Conservation (phyloP, 2,329 filamentous ascomycete species). For the Pseudogymnoascus sp. region DNA sequence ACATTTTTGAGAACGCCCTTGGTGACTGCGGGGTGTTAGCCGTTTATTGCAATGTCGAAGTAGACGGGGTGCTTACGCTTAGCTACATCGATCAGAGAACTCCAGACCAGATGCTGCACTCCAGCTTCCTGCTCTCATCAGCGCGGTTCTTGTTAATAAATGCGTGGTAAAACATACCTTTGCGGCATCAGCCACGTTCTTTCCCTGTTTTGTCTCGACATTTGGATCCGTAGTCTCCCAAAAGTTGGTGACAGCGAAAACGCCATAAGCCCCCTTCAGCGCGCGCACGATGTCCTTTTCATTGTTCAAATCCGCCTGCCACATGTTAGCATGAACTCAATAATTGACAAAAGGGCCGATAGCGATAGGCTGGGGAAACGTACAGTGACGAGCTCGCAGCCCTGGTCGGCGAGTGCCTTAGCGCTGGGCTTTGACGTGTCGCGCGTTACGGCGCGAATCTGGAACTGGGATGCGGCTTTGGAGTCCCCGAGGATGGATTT, state of each 20-base stretch:
- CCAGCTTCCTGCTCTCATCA: conserved; percentile 29
- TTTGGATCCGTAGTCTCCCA: conserved; percentile 33
- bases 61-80: conserved; percentile 28
- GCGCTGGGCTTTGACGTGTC: conserved; percentile 36
- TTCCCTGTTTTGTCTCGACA: conserved; percentile 40
- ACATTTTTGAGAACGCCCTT: conserved; percentile 36
- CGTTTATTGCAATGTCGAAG: neutral
- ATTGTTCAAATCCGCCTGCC: conserved; percentile 37
- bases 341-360: neutral
- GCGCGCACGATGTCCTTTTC: conserved; percentile 30
- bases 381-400: conserved; percentile 38
- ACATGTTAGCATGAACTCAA: neutral
- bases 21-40: conserved; percentile 27
- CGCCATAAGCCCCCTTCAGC: conserved; percentile 27
- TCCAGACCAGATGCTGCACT: conserved; percentile 41
- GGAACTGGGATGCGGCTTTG: conserved; percentile 33
- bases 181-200: conserved; percentile 40
- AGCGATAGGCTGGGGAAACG: conserved; percentile 11
- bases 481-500: conserved; percentile 43
- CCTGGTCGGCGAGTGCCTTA: conserved; percentile 33
- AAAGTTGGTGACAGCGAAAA: conserved; percentile 28
- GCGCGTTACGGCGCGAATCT: conserved; percentile 43
- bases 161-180: conserved; percentile 28
- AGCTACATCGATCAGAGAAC: conserved; percentile 35
- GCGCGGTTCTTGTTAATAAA: neutral